phyloP scores from a whole-genome alignment of 148 eudicot species.

The Euryodendron excelsum region DNA sequence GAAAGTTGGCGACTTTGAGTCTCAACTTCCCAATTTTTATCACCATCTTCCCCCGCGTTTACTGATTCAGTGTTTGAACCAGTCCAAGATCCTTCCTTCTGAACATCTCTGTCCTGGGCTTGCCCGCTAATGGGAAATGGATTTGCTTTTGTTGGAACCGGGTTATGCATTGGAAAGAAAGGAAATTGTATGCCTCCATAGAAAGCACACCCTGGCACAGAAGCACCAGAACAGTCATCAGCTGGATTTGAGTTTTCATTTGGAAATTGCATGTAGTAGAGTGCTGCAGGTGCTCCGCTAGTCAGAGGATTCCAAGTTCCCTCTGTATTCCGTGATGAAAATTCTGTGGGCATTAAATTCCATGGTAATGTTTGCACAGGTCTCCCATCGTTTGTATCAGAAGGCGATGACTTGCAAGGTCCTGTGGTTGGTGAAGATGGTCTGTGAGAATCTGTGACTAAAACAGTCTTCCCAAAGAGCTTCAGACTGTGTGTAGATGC shows the following conservation, averaged over 20 bases:
- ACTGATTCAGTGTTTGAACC: slow-evolving; percentile 40
- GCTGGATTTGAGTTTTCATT: slow-evolving; percentile 21
- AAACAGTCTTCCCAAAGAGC: slow-evolving; percentile 76
- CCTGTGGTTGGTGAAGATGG: slow-evolving; percentile 26
- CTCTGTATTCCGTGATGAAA: slow-evolving; percentile 5
- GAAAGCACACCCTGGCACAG: slow-evolving; percentile 43
- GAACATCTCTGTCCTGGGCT: slow-evolving; percentile 29
- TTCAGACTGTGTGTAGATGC: slow-evolving; percentile 48
- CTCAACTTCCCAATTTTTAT: slow-evolving; percentile 34
- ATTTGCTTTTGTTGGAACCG: slow-evolving; percentile 17
- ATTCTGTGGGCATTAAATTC: slow-evolving; percentile 11
- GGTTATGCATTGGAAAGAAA: slow-evolving; percentile 17
- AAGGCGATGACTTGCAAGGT: slow-evolving; percentile 22
- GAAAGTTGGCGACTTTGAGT: slow-evolving; percentile 22
- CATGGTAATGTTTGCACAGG: slow-evolving; percentile 10
- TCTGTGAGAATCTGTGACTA: slow-evolving; percentile 38
- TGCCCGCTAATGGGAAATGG: slow-evolving; percentile 5
- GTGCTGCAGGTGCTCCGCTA: slow-evolving; percentile 12
- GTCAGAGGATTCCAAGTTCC: slow-evolving; percentile 15
- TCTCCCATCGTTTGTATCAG: slow-evolving; percentile 25
- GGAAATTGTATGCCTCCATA: slow-evolving; percentile 35
- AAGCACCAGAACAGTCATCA: slow-evolving; percentile 18
- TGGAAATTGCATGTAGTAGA: slow-evolving; percentile 15
- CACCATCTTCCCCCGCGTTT: slow-evolving; percentile 22
- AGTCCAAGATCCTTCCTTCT: slow-evolving; percentile 42